Evolutionary conservation across 208 protist species (phyloP).

Genomic region (Leishmania martiniquensis): DNA sequence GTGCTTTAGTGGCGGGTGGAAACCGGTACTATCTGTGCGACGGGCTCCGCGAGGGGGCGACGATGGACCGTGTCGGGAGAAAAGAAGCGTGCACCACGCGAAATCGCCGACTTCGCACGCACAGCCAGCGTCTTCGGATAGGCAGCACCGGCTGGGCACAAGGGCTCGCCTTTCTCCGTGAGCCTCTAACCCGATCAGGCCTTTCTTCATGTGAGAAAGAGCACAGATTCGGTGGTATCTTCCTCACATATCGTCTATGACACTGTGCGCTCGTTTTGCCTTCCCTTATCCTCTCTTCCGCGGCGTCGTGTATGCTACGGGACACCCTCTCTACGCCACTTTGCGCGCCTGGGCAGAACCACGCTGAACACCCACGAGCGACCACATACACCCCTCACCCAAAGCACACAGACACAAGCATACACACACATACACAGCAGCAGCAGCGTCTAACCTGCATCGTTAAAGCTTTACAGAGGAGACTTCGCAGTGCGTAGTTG

Average conservation of each 20-base stretch:
- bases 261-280: slow-evolving; percentile 3
- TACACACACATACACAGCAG: not conserved
- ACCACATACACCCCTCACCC: not conserved
- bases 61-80: not conserved
- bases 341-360: not conserved
- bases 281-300: slow-evolving; percentile 7
- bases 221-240: not conserved
- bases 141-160: not conserved
- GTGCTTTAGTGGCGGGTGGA: not conserved
- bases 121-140: not conserved
- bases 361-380: slow-evolving; percentile 1
- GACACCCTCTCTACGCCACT: not conserved
- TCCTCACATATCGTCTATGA: slow-evolving; percentile 12
- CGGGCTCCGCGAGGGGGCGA: not conserved
- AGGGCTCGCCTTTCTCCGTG: not conserved
- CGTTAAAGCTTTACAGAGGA: not conserved
- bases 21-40: not conserved
- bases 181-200: no score
- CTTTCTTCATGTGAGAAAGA: slow-evolving; percentile 2
- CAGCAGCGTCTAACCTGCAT: not conserved
- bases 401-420: no score
- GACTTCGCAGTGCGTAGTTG: not conserved
- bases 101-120: not conserved
- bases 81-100: not conserved
- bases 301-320: not conserved